phyloP scores from a whole-genome alignment of 331 rosid genomes.

The Malus hybrid region DNA sequence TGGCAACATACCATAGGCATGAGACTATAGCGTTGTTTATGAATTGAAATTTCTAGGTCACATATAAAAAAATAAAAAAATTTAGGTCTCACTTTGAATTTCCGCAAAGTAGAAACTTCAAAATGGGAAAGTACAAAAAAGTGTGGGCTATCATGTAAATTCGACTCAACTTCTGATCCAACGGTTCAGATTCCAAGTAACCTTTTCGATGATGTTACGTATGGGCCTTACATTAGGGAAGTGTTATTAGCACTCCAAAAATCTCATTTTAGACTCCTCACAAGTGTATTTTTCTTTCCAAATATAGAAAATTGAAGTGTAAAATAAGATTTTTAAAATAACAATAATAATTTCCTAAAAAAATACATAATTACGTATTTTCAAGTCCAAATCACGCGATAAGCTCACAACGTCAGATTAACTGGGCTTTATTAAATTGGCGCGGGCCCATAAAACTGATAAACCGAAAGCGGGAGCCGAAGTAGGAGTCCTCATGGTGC shows the following conservation, averaged over 20 bases:
- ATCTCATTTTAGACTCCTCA: no score
- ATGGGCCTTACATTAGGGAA: background rate
- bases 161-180: background rate
- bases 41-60: background rate
- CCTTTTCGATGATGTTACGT: background rate
- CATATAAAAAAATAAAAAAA: background rate
- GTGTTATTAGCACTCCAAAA: no score
- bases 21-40: background rate
- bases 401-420: background rate
- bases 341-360: background rate
- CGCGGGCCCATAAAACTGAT: background rate
- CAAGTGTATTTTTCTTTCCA: no score
- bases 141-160: background rate
- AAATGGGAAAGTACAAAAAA: background rate
- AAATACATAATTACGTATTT: background rate
- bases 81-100: background rate
- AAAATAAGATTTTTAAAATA: no score
- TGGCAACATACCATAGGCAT: background rate
- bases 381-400: background rate
- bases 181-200: background rate
- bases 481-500: constrained; percentile 19
- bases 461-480: background rate
- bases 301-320: no score
- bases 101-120: background rate
- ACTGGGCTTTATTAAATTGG: background rate